Evolutionary conservation across 2,329 filamentous ascomycete species (phyloP).

Genomic region (Diaporthe capsici): DNA sequence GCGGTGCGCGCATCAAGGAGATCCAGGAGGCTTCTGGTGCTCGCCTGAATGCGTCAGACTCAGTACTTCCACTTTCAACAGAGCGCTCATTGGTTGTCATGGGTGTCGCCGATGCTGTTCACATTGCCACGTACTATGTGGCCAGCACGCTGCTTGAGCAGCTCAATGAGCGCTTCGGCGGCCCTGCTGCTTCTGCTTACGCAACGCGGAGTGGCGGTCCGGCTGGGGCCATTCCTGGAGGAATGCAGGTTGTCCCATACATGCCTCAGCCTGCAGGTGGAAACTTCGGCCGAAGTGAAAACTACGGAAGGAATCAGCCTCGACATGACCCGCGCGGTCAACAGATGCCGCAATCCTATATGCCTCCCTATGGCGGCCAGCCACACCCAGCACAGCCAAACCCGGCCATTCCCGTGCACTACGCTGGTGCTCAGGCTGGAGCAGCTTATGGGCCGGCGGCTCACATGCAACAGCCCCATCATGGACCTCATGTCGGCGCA

Average conservation of each 20-base stretch:
- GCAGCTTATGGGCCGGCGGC: slow-evolving; percentile 83
- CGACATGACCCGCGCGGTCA: slow-evolving; percentile 81
- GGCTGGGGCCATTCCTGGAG: slow-evolving; percentile 92
- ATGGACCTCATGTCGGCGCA: slow-evolving; percentile 73
- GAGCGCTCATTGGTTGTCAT: slow-evolving; percentile 98
- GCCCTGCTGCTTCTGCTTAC: slow-evolving; percentile 96
- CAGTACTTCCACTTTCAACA: slow-evolving; percentile 92
- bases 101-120: slow-evolving; percentile 96
- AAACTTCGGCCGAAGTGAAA: slow-evolving; percentile 92
- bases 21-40: slow-evolving; percentile 98
- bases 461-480: slow-evolving; percentile 79
- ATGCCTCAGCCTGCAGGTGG: slow-evolving; percentile 93
- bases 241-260: slow-evolving; percentile 99
- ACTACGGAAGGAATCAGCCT: slow-evolving; percentile 81
- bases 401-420: slow-evolving; percentile 80
- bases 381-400: slow-evolving; percentile 73
- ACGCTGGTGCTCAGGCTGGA: slow-evolving; percentile 82
- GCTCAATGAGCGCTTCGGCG: slow-evolving; percentile 95
- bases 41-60: slow-evolving; percentile 95
- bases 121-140: slow-evolving; percentile 99
- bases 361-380: slow-evolving; percentile 75
- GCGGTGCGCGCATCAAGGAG: slow-evolving; percentile 94
- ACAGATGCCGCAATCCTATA: slow-evolving; percentile 69
- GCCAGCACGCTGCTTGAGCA: slow-evolving; percentile 98
- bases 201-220: slow-evolving; percentile 94